These are phyloP conservation scores for Chlorella sp. DNA, from an alignment of 139 green algal genomes.

Conservation along the genomic window DNA sequence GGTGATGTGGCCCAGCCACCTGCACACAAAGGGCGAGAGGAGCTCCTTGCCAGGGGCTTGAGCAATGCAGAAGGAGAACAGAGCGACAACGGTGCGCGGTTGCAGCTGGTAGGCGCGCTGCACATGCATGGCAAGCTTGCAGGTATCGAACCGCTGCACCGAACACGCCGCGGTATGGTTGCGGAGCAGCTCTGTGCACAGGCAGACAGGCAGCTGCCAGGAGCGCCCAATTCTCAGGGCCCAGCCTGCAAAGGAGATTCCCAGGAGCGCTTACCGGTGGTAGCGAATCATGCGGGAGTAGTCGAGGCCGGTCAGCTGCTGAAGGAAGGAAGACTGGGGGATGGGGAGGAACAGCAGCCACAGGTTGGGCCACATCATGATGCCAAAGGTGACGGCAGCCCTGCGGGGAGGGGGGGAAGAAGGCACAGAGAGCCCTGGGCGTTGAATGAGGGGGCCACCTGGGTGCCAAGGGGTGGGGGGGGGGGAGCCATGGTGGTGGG, in stretches of 20 bases:
- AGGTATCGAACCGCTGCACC: too few species aligned
- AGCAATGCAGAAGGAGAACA: neutral
- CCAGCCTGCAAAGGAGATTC: too few species aligned
- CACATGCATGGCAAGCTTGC: too few species aligned
- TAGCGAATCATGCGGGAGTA: constrained; percentile 45
- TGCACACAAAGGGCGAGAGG: too few species aligned
- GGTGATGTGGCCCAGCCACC: constrained; percentile 50
- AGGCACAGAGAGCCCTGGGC: neutral
- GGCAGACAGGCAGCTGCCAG: neutral
- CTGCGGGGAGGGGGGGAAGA: neutral
- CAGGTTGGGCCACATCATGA: constrained; percentile 35
- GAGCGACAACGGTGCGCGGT: too few species aligned
- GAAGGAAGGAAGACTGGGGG: constrained; percentile 45
- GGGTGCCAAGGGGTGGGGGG: too few species aligned
- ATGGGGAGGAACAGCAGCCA: constrained; percentile 51
- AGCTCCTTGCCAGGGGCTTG: neutral
- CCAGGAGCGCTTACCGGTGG: constrained; percentile 17
- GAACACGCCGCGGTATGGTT: too few species aligned
- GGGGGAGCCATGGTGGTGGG: too few species aligned
- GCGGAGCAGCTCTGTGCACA: too few species aligned
- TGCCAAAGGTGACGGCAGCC: constrained; percentile 29
- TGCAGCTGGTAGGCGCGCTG: too few species aligned
- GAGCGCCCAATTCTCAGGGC: too few species aligned
- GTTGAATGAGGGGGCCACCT: neutral
- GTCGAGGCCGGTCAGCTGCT: constrained; percentile 22